phyloP scores from a whole-genome alignment of 2,329 filamentous ascomycete genomes.

The Aspergillus thermomutatus region DNA sequence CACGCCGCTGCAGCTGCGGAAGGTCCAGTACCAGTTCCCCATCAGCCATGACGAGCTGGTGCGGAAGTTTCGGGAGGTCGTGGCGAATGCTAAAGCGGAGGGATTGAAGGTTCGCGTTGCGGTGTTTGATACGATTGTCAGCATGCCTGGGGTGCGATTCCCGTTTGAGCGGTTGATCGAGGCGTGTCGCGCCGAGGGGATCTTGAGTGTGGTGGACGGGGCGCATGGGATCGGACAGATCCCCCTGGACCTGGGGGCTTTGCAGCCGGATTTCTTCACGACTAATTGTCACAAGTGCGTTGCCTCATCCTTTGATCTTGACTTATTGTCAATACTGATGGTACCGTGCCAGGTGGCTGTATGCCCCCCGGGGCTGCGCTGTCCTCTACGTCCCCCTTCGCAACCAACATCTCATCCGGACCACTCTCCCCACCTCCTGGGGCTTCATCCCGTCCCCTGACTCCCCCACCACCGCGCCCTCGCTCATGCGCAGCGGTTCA shows the following conservation, averaged over 20 bases:
- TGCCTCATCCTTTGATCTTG: background rate
- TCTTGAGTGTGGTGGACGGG: conserved; percentile 76
- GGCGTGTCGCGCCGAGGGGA: conserved; percentile 62
- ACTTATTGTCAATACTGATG: conserved; percentile 5
- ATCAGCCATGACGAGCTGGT: conserved; percentile 67
- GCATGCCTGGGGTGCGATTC: conserved; percentile 72
- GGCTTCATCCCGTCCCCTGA: conserved; percentile 58
- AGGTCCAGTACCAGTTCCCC: conserved; percentile 66
- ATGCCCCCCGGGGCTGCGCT: conserved; percentile 73
- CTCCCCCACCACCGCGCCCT: conserved; percentile 46
- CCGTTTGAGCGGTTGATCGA: conserved; percentile 68
- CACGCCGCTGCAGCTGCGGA: conserved; percentile 47
- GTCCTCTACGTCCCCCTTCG: conserved; percentile 73
- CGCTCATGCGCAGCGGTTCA: conserved; percentile 29
- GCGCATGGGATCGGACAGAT: conserved; percentile 84
- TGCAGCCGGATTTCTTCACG: conserved; percentile 82
- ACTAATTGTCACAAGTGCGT: conserved; percentile 74
- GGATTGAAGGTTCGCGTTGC: conserved; percentile 66
- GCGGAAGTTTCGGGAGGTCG: conserved; percentile 55
- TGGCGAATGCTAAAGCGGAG: conserved; percentile 51
- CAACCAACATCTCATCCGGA: conserved; percentile 72
- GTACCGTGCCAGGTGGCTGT: conserved; percentile 66
- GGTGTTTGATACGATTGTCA: conserved; percentile 77
- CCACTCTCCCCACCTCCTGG: conserved; percentile 75
- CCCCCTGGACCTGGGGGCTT: conserved; percentile 59